Conservation (phyloP, 345 rosid species). For the Euphorbia pulcherrima region DNA sequence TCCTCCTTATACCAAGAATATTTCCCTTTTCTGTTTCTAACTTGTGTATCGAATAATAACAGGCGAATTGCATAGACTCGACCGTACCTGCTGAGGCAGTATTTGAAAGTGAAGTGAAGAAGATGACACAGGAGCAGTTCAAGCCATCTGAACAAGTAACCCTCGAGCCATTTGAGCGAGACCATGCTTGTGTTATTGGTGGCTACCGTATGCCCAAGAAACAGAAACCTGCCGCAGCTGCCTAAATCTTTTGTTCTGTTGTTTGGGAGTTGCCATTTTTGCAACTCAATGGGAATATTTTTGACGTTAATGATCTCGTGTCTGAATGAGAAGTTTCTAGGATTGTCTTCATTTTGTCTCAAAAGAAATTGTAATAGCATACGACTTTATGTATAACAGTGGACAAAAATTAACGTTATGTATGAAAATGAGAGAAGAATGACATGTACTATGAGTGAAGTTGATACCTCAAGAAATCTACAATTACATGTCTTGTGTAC, state of each 20-base stretch:
- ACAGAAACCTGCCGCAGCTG: slow-evolving; percentile 40
- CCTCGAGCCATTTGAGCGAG: slow-evolving; percentile 92
- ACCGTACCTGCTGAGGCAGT: slow-evolving; percentile 84
- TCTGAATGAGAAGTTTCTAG: neutral
- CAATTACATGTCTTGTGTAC: too few relatives aligned
- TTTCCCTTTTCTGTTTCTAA: neutral
- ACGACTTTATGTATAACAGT: too few relatives aligned
- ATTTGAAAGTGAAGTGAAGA: slow-evolving; percentile 81
- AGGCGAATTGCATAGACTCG: slow-evolving; percentile 95
- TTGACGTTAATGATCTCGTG: neutral
- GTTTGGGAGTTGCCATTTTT: neutral
- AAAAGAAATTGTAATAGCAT: too few relatives aligned
- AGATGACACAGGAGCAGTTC: slow-evolving; percentile 78
- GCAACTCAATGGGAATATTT: neutral
- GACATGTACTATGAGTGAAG: too few relatives aligned
- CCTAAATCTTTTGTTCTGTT: neutral
- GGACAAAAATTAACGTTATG: too few relatives aligned
- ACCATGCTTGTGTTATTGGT: slow-evolving; percentile 93
- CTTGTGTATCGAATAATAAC: neutral
- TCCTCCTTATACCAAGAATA: neutral
- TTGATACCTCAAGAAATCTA: too few relatives aligned
- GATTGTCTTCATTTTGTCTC: neutral
- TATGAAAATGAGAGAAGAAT: too few relatives aligned
- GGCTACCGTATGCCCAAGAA: slow-evolving; percentile 86
- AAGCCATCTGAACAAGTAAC: slow-evolving; percentile 87